Base-by-base conservation (phyloP, 163 green algal genomes). In the Volvox carteri region DNA sequence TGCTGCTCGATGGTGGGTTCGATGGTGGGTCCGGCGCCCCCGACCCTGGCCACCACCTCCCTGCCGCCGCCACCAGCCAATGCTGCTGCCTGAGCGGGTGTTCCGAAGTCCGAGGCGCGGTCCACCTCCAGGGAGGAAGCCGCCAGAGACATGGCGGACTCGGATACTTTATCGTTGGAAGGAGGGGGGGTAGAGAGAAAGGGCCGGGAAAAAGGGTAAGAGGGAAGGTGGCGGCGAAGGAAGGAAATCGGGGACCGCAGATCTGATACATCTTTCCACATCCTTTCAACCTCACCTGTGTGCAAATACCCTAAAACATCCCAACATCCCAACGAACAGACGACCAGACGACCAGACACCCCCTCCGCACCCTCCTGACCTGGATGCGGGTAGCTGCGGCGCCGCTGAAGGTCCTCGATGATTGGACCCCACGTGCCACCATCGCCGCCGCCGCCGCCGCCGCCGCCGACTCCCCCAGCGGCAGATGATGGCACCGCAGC, bases 121-220 rank as follows among this genome's bases (percentile, higher is more conserved):
- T 89, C 84, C 9, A 46, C 37, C 19, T 89, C 84, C 50, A 89
- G 84, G 28, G 84, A 89, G 70, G 84, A 89, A 9, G 84, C 21
- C 12, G 84, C 84, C 37, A 76, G 0, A 28, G 84, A 89, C 2
- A 89, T 25, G 8, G 52, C 52, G 6, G 84, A 89, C 12, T 81
- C 84, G 39, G 84, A 89, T 1, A 85, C 77, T 85, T 46, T 1
- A 48, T 3, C 12, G n/a, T 46, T n/a, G 28, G 62, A 74, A 42
- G 62, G 28, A 42, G n/a, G 62, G 30, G n/a, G n/a, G 4, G 16
- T 16, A 8, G 44, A 23, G 30, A 74, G 62, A 8, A 30, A 46
- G n/a, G 62, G 62, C 9, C 42, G 30, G 62, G 62, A 42, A 42
- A 30, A 16, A 44, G 62, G 30, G 62, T 7, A 16, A 44, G 62